Percentiles rank a stretch among this genome's conserved stretches.
Conservation (phyloP, 2,329 filamentous ascomycete genomes). For the Trichoderma atrobrunneum region DNA sequence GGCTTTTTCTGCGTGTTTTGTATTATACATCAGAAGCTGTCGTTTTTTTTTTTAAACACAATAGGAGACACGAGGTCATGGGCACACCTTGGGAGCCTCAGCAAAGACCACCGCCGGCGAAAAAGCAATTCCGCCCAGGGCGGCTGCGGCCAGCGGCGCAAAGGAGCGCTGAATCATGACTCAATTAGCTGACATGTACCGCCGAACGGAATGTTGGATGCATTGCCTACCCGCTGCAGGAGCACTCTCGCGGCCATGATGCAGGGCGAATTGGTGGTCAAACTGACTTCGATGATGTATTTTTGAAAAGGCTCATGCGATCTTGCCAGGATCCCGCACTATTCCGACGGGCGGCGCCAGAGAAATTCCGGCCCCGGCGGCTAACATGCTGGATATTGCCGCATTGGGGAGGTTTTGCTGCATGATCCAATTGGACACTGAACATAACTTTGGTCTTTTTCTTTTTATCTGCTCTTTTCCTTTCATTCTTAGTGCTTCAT, state of each 20-base stretch:
- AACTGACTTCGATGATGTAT: slow-evolving; percentile 23
- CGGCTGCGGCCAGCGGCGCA: slow-evolving; percentile 53
- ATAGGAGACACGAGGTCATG: neutral
- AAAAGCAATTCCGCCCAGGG: slow-evolving; percentile 48
- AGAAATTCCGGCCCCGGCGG: slow-evolving; percentile 17
- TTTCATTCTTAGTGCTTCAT: neutral
- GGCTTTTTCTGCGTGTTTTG: slow-evolving; percentile 53
- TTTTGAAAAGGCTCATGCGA: slow-evolving; percentile 20
- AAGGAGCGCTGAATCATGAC: slow-evolving; percentile 44
- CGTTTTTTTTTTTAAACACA: neutral
- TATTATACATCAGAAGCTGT: neutral
- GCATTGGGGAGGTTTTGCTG: neutral
- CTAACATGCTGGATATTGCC: neutral
- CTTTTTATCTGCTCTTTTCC: neutral
- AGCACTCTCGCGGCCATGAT: slow-evolving; percentile 61
- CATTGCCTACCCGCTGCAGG: slow-evolving; percentile 50
- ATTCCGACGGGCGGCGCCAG: slow-evolving; percentile 5
- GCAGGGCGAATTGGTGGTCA: slow-evolving; percentile 44
- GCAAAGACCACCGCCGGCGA: slow-evolving; percentile 49
- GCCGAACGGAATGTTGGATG: slow-evolving; percentile 14
- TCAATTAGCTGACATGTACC: slow-evolving; percentile 30
- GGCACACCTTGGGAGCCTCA: slow-evolving; percentile 46
- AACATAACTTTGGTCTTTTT: neutral
- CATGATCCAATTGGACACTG: neutral
- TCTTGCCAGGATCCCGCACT: slow-evolving; percentile 13